phyloP scores from a whole-genome alignment of 495 filamentous ascomycete species.

The Podospora tetraspora region DNA sequence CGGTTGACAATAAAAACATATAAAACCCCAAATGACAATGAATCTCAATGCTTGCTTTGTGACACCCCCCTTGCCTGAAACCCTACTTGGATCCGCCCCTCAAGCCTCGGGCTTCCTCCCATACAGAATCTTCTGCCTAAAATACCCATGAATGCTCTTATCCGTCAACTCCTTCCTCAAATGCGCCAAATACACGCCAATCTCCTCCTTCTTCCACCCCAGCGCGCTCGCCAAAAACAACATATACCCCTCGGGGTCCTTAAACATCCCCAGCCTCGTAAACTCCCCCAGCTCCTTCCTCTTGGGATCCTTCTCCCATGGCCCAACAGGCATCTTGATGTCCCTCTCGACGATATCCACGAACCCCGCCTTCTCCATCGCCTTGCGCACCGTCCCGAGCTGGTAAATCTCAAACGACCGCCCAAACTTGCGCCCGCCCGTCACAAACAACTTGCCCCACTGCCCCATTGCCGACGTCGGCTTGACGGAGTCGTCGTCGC shows the following conservation, averaged over 20 bases:
- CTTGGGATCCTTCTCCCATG: conserved; percentile 33
- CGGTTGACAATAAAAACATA: neutral
- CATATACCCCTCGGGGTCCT: conserved; percentile 29
- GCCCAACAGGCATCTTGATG: conserved; percentile 11
- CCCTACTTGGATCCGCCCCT: neutral
- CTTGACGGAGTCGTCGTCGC: conserved; percentile 19
- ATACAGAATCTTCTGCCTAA: conserved; percentile 3
- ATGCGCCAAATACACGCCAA: conserved; percentile 14
- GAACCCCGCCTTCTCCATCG: conserved; percentile 46
- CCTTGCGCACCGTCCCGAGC: conserved; percentile 23
- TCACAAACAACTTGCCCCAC: conserved; percentile 20
- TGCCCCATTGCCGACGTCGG: conserved; percentile 13
- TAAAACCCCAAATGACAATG: neutral
- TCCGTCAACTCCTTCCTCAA: neutral
- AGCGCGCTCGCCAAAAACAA: conserved; percentile 31
- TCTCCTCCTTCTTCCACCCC: conserved; percentile 20
- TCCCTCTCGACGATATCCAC: conserved; percentile 30
- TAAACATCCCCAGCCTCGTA: conserved; percentile 18
- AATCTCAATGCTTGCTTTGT: neutral
- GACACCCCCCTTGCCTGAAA: neutral
- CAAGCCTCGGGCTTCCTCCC: conserved; percentile 6
- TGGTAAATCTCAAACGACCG: conserved; percentile 15
- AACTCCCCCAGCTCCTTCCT: conserved; percentile 44
- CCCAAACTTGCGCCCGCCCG: conserved; percentile 16
- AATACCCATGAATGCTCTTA: neutral